These are phyloP conservation scores for Suaeda aralocaspica DNA, from an alignment of 148 eudicot species.

Conservation along the genomic window DNA sequence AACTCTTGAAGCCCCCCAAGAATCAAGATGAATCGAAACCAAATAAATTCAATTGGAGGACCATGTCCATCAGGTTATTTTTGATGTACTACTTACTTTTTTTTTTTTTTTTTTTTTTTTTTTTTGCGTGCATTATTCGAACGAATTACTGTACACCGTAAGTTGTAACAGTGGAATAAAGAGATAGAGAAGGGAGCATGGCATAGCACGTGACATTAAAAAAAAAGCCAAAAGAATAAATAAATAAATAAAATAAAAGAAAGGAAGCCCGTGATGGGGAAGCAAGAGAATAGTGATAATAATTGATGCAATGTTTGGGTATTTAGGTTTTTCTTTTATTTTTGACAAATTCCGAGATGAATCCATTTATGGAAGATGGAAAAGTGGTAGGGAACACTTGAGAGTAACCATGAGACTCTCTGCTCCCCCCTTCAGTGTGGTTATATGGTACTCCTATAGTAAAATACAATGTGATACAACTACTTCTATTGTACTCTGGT, in stretches of 20 bases:
- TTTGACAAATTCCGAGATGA: slow-evolving; percentile 6
- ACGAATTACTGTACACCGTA: too few relatives aligned
- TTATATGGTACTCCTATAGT: too few relatives aligned
- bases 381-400: slow-evolving; percentile 19
- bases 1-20: neutral
- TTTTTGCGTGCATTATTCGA: neutral
- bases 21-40: neutral
- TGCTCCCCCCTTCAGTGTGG: neutral
- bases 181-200: too few relatives aligned
- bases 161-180: too few relatives aligned
- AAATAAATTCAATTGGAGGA: too few relatives aligned
- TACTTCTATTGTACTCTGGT: too few relatives aligned
- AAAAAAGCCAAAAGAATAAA: neutral
- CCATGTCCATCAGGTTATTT: neutral
- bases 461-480: too few relatives aligned
- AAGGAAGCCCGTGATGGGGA: neutral
- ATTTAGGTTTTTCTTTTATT: neutral
- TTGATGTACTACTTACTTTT: too few relatives aligned
- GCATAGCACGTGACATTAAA: slow-evolving; percentile 5
- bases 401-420: neutral
- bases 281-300: neutral
- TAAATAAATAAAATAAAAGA: too few relatives aligned
- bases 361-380: slow-evolving; percentile 12
- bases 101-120: neutral
- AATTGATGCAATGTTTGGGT: neutral